These are phyloP conservation scores for Colletotrichum sidae DNA, from an alignment of 2,329 filamentous ascomycete genomes.

Conservation along the genomic window DNA sequence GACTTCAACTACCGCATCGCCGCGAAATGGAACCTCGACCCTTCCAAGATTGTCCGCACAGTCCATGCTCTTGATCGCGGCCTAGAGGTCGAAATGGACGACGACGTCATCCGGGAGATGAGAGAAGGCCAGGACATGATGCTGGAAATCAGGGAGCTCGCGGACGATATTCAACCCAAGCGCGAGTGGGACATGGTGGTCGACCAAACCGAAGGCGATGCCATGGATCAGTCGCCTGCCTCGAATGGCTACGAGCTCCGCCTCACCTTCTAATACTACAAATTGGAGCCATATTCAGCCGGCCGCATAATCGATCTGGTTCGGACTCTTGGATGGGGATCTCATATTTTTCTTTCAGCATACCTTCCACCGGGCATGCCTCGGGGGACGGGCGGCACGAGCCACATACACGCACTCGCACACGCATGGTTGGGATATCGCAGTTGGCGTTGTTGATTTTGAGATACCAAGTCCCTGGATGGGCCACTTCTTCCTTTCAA, in stretches of 20 bases:
- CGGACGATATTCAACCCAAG: conserved; percentile 55
- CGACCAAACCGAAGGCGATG: conserved; percentile 57
- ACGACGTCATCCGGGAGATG: conserved; percentile 86
- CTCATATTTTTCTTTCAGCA: conserved; percentile 9
- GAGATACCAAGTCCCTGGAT: conserved; percentile 38
- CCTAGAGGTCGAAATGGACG: conserved; percentile 87
- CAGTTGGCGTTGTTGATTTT: conserved; percentile 39
- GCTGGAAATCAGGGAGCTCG: conserved; percentile 70
- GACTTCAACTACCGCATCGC: conserved; percentile 81
- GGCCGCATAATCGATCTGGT: conserved; percentile 25
- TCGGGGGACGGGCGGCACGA: conserved; percentile 19
- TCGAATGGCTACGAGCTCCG: conserved; percentile 57
- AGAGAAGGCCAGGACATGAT: conserved; percentile 94
- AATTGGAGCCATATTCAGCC: conserved; percentile 25
- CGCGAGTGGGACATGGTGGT: conserved; percentile 73
- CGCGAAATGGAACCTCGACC: conserved; percentile 83
- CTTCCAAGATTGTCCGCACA: conserved; percentile 75
- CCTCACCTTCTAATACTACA: conserved; percentile 55
- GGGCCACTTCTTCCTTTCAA: conserved; percentile 37
- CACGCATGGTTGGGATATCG: conserved; percentile 36
- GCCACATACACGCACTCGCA: conserved; percentile 26
- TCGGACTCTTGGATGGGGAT: conserved; percentile 16
- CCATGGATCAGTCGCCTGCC: conserved; percentile 45
- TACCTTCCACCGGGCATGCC: conserved; percentile 26
- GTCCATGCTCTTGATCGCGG: conserved; percentile 80